phyloP scores from a whole-genome alignment of 129 eudicot species.

The Flaveria linearis region DNA sequence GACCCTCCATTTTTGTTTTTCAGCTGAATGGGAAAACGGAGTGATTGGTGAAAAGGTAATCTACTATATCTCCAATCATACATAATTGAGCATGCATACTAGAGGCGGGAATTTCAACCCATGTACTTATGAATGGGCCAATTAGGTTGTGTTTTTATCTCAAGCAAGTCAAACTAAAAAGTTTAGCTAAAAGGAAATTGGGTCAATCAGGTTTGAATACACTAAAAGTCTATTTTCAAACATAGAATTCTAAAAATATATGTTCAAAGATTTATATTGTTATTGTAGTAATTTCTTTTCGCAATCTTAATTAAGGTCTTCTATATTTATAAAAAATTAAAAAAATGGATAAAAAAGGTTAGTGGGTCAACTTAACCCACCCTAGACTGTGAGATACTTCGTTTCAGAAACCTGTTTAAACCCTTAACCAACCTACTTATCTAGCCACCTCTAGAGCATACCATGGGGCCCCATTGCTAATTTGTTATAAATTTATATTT shows the following conservation, averaged over 20 bases:
- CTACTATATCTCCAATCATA: slow-evolving; percentile 13
- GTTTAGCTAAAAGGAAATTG: neutral
- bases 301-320: neutral
- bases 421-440: neutral
- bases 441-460: slow-evolving; percentile 1
- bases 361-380: neutral
- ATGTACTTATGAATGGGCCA: neutral
- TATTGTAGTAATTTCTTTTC: neutral
- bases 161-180: slow-evolving; percentile 7
- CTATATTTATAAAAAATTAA: neutral
- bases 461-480: neutral
- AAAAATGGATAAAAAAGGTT: neutral
- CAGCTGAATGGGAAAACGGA: slow-evolving; percentile 74
- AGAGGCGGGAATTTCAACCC: neutral
- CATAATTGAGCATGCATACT: neutral
- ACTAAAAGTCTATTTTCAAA: neutral
- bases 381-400: neutral
- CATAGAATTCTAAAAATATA: neutral
- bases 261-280: neutral
- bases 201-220: neutral
- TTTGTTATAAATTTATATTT: slow-evolving; percentile 18
- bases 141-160: neutral
- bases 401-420: neutral
- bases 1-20: slow-evolving; percentile 4
- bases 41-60: slow-evolving; percentile 66